Evolutionary conservation across 306 rosid genomes (phyloP).

Genomic region (Cucumis melo): DNA sequence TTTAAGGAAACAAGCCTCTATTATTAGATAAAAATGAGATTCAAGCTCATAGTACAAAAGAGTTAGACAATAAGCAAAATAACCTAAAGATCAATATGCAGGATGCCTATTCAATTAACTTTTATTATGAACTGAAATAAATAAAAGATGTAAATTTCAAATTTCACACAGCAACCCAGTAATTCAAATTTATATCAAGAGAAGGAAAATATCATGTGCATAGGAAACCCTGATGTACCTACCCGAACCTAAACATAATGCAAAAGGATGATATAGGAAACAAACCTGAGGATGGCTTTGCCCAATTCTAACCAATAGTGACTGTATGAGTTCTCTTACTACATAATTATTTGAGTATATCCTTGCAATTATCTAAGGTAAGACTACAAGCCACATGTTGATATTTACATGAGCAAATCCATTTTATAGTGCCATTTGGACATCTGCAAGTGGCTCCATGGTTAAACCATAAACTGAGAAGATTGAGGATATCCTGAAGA

Average conservation of each 20-base stretch:
- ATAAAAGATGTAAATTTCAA: too few species aligned
- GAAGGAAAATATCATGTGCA: not conserved
- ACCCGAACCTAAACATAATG: not conserved
- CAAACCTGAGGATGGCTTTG: conserved; percentile 95
- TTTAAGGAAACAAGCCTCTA: too few species aligned
- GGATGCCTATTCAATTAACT: too few species aligned
- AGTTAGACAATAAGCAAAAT: too few species aligned
- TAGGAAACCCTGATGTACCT: not conserved
- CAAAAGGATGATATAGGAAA: not conserved
- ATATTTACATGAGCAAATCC: conserved; percentile 87
- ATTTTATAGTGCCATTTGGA: conserved; percentile 72
- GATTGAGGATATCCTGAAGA: conserved; percentile 90
- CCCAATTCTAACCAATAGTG: conserved; percentile 90
- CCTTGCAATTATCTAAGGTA: conserved; percentile 96
- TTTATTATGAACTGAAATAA: too few species aligned
- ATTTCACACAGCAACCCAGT: not conserved
- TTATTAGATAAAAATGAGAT: too few species aligned
- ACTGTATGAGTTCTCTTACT: conserved; percentile 85
- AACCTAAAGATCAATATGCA: too few species aligned
- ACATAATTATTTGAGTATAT: conserved; percentile 89
- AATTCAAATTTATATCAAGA: not conserved
- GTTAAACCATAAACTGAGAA: conserved; percentile 93
- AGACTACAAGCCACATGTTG: conserved; percentile 95
- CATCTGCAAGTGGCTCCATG: conserved; percentile 81
- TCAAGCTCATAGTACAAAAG: too few species aligned